A percentile compares a stretch with the other conserved stretches of the same genome.
Conservation (phyloP, 371 early-diverging fungal species). For the Mucor ambiguus region DNA sequence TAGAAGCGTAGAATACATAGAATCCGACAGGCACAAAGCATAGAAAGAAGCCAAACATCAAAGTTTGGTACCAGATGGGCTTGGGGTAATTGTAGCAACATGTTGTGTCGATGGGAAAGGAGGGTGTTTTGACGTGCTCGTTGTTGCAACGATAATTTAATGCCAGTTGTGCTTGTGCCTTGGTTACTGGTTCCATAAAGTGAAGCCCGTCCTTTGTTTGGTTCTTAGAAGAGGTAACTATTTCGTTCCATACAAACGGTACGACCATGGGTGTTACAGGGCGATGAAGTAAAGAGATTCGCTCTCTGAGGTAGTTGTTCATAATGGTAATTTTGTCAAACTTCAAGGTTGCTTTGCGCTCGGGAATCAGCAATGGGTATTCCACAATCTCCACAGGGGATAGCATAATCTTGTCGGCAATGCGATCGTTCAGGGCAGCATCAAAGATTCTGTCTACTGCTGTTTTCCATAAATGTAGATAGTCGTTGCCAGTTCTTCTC, state of each 20-base stretch:
- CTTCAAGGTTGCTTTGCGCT: conserved; percentile 42
- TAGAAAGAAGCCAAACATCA: conserved; percentile 45
- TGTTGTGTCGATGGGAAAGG: conserved; percentile 52
- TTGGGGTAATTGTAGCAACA: conserved; percentile 66
- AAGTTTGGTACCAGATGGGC: conserved; percentile 49
- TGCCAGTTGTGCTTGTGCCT: conserved; percentile 56
- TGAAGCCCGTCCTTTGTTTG: conserved; percentile 68
- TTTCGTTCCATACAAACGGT: conserved; percentile 57
- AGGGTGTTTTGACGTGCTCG: conserved; percentile 28
- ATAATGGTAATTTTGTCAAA: conserved; percentile 51
- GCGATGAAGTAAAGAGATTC: conserved; percentile 1
- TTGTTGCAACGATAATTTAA: conserved; percentile 69
- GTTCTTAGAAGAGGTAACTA: conserved; percentile 36
- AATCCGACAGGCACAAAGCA: conserved; percentile 48
- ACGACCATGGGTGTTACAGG: conserved; percentile 39
- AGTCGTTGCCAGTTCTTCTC: conserved; percentile 41
- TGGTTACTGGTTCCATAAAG: conserved; percentile 48
- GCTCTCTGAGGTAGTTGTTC: conserved; percentile 54
- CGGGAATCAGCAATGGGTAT: conserved; percentile 36
- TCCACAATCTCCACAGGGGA: conserved; percentile 44
- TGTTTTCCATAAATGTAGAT: conserved; percentile 47
- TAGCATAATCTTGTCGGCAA: conserved; percentile 41
- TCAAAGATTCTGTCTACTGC: conserved; percentile 48
- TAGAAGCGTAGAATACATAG: conserved; percentile 13
- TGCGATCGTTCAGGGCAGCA: conserved; percentile 19